Percentiles rank a stretch among this genome's conserved stretches.
Conservation (phyloP, 2,329 filamentous ascomycete genomes). For the Immersiporthe knoxdaviesiana region DNA sequence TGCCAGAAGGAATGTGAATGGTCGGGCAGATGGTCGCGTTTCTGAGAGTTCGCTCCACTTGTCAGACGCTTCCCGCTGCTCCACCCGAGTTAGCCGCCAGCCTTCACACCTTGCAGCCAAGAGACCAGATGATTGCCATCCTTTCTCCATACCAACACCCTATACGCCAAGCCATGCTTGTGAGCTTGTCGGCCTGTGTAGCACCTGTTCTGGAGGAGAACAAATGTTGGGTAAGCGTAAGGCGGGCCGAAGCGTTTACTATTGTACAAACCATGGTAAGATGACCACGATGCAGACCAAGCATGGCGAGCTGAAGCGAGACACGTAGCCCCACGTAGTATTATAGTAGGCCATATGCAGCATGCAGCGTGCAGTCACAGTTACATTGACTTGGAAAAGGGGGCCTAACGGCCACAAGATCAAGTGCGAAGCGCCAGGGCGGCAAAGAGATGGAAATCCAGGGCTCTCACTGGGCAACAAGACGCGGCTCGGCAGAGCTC, state of each 20-base stretch:
- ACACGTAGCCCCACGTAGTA: not conserved
- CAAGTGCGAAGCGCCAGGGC: slow-evolving; percentile 17
- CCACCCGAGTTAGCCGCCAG: not conserved
- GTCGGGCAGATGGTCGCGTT: not conserved
- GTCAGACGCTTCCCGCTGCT: not conserved
- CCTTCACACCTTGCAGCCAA: not conserved
- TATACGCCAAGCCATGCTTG: not conserved
- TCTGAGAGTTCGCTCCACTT: not conserved
- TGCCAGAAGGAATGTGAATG: not conserved
- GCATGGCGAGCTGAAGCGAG: not conserved
- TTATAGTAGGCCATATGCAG: not conserved
- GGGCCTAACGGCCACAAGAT: not conserved
- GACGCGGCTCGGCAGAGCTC: slow-evolving; percentile 5
- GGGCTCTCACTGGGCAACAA: slow-evolving; percentile 12
- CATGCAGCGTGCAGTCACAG: slow-evolving; percentile 20
- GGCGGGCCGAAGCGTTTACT: slow-evolving; percentile 14
- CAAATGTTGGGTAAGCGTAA: not conserved
- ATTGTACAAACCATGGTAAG: not conserved
- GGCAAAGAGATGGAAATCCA: not conserved
- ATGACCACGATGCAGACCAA: not conserved
- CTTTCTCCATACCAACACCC: not conserved
- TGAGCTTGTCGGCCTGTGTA: not conserved
- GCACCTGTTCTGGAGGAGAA: not conserved
- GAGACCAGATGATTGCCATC: not conserved
- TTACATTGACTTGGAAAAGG: slow-evolving; percentile 1